Base-by-base conservation (phyloP, 2,329 filamentous ascomycete genomes). In the Cryphonectria parasitica region DNA sequence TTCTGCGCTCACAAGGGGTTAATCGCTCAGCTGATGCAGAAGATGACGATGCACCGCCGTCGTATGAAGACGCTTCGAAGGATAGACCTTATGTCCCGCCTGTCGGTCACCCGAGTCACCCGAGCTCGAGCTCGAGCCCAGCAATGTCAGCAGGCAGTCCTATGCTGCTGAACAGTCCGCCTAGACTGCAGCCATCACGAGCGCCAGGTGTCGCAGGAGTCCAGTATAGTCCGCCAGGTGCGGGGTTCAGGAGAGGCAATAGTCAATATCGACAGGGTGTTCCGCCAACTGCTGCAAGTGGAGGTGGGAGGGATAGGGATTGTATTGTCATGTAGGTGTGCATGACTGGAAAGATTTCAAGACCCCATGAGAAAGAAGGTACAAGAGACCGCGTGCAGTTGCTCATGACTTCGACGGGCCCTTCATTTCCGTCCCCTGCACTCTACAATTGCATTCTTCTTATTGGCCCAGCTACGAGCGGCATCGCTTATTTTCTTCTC, bases 11-110 rank as follows among this genome's bases (percentile, higher is more conserved):
- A 0, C 71, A 68, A 5, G 77, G 77, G 1, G 81, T 82, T 3
- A 79, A 78, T 28, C 77, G 83, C 1, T 74, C 78, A 2, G 75
- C 78, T 0, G 83, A 84, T 5, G 80, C 80, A 10, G 80, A 76
- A 6, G 77, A 79, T 2, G 86, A 87, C 3, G 86, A 88, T 41
- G 86, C 86, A 7, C 87, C 87, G 58, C 87, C 87, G 1, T 85
- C 85, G 15, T 89, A 89, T 74, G 87, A 89, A 77, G 85, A 89
- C 76, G 86, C 87, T 4, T 83, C 86, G 25, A 83, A 84, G 69
- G 81, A 84, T 66, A 79, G 81, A 11, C 83, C 85, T 3, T 89
- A 88, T 72, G 79, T 83, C 13, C 87, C 87, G 31, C 86, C 86
- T 0, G 76, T 80, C 3, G 86, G 86, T 25, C 84, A 88, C 66